Conservation (phyloP, 164 flowering plant species). For the Vitis labrusca region DNA sequence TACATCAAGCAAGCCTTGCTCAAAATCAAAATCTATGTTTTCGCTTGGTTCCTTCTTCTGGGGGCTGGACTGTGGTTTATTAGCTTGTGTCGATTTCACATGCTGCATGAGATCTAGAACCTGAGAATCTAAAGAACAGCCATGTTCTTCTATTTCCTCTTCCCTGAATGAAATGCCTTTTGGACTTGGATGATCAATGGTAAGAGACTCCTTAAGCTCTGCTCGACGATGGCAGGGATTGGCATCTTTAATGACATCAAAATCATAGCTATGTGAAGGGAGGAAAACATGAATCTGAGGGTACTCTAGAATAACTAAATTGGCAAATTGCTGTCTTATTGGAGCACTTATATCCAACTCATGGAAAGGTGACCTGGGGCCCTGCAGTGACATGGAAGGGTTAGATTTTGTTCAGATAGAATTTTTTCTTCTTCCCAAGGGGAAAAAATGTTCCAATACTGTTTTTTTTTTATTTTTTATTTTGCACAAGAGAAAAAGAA, state of each 20-base stretch:
- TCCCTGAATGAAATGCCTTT: constrained; percentile 60
- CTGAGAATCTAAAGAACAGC: constrained; percentile 35
- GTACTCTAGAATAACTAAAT: constrained; percentile 59
- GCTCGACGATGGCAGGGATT: constrained; percentile 12
- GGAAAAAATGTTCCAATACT: no score
- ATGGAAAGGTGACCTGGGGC: constrained; percentile 50
- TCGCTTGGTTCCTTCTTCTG: constrained; percentile 18
- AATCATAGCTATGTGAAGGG: constrained; percentile 57
- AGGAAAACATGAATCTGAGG: constrained; percentile 76
- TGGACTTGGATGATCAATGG: constrained; percentile 31
- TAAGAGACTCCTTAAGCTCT: constrained; percentile 16
- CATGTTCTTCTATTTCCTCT: constrained; percentile 65
- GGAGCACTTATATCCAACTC: constrained; percentile 60
- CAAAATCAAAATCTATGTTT: constrained; percentile 48
- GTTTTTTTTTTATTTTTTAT: no score
- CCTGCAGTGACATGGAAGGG: constrained; percentile 38
- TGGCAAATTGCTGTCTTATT: constrained; percentile 49
- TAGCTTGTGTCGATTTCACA: constrained; percentile 9
- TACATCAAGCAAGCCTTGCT: constrained; percentile 55
- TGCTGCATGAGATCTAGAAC: constrained; percentile 48
- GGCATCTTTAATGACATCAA: constrained; percentile 47
- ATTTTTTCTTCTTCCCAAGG: background rate
- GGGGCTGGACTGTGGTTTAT: constrained; percentile 3
- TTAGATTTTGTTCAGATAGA: background rate
- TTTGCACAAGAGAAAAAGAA: no score